Conservation (phyloP, 1,284 basidiomycete species). For the Austroboletus niveus region DNA sequence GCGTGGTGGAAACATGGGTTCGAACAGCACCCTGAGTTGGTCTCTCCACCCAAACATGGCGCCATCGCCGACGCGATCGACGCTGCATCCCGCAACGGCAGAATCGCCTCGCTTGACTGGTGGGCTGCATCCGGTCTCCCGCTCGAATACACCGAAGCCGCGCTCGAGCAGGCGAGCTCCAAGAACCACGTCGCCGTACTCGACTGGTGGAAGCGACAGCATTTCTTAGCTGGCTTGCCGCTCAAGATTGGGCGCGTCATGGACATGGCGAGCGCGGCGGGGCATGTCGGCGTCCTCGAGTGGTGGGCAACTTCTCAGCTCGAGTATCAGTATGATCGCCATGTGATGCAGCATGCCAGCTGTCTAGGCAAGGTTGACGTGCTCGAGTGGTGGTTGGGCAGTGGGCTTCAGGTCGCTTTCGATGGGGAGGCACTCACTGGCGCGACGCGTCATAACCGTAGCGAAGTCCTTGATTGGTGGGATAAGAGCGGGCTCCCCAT, state of each 20-base stretch:
- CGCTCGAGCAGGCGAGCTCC: slow-evolving; percentile 72
- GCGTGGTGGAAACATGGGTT: slow-evolving; percentile 76
- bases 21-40: slow-evolving; percentile 53
- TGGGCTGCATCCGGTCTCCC: slow-evolving; percentile 57
- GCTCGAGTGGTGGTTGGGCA: slow-evolving; percentile 79
- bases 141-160: slow-evolving; percentile 71
- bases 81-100: slow-evolving; percentile 68
- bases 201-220: slow-evolving; percentile 73
- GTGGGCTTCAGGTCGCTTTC: slow-evolving; percentile 71
- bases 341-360: slow-evolving; percentile 72
- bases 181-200: slow-evolving; percentile 70
- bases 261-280: slow-evolving; percentile 74
- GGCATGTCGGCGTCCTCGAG: slow-evolving; percentile 67
- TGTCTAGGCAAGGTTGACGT: slow-evolving; percentile 78
- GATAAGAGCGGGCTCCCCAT: slow-evolving; percentile 69
- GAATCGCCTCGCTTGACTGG: slow-evolving; percentile 68
- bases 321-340: slow-evolving; percentile 72
- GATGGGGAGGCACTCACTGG: slow-evolving; percentile 76
- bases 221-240: slow-evolving; percentile 45
- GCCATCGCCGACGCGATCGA: slow-evolving; percentile 66
- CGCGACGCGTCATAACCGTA: slow-evolving; percentile 75
- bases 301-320: slow-evolving; percentile 81
- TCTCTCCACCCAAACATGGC: slow-evolving; percentile 49
- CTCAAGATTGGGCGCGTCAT: slow-evolving; percentile 79
- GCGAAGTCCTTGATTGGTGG: slow-evolving; percentile 87